Conservation (phyloP, 805 yeast genomes). For the Starmerella stigmatis region DNA sequence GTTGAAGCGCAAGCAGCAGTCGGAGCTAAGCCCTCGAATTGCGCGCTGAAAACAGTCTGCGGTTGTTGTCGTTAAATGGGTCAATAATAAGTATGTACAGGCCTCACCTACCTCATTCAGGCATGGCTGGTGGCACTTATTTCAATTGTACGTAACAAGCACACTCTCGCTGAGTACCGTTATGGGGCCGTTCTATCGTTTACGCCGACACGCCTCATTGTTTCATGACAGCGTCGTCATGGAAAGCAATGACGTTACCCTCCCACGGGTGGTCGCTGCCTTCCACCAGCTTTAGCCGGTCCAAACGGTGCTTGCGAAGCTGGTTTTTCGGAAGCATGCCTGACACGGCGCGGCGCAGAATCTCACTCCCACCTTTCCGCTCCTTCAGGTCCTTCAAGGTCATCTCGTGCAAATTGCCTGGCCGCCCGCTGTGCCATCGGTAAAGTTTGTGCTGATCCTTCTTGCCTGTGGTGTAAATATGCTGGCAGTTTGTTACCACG, state of each 20-base stretch:
- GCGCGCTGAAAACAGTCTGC: no score
- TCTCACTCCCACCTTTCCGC: constrained; percentile 81
- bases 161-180: no score
- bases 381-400: constrained; percentile 68
- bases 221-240: constrained; percentile 44
- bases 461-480: constrained; percentile 72
- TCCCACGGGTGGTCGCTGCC: constrained; percentile 82
- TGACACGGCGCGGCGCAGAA: constrained; percentile 75
- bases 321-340: constrained; percentile 95
- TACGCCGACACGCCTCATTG: not conserved
- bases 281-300: constrained; percentile 75
- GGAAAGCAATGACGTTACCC: constrained; percentile 72
- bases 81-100: not conserved
- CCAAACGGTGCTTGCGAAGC: constrained; percentile 65
- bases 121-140: no score
- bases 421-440: constrained; percentile 81
- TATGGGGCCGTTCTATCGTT: not conserved
- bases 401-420: constrained; percentile 75
- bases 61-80: not conserved
- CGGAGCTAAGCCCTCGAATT: no score
- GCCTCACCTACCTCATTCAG: not conserved
- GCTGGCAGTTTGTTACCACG: constrained; percentile 85
- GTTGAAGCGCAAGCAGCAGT: not conserved
- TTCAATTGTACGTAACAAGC: no score
- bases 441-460: constrained; percentile 72